Evolutionary conservation across 2,329 filamentous ascomycete species (phyloP), one percentile per base, ranked within the genome.

Genomic region (Fonsecaea monophora): DNA sequence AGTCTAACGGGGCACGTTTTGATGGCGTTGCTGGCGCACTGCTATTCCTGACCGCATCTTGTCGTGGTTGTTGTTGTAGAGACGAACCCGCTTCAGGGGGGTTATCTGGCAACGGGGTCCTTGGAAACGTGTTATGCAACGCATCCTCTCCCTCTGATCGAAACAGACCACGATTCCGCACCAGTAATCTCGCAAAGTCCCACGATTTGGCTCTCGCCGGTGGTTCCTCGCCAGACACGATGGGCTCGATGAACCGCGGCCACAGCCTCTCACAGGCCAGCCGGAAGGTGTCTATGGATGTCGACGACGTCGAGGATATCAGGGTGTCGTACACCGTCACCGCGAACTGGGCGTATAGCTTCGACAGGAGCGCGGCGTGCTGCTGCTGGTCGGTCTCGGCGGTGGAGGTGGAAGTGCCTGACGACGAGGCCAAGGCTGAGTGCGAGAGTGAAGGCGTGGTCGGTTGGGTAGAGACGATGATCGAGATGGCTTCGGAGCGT

Each of bases 251-350:
- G 78, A 99, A 98, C 3, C 89, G 86, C 10, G 90, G 89, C 95
- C 95, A 99, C 21, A 98, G 85, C 53, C 89, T 86, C 57, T 86
- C 79, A 74, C 91, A 93, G 58, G 90, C 87, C 40, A 86, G 85
- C 3, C 83, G 84, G 72, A 97, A 93, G 10, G 87, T 86, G 1
- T 90, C 84, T 13, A 98, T 83, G 42, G 94, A 93, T 38, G 70
- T 70, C 58, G 93, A 88, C 0, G 90, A 90, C 2, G 92, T 92
- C 55, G 92, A 88, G 70, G 90, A 92, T 57, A 90, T 88, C 12
- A 98, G 83, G 0, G 94, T 89, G 76, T 99, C 95, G 84, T 96
- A 95, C 13, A 97, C 88, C 4, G 92, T 92, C 57, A 87, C 87
- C 68, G 90, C 87, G 81, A 96, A 98, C 53, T 92, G 89, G 13